These are phyloP conservation scores for Plasmodium falciparum DNA, from an alignment of 169 alveolate species.

Conservation along the genomic window DNA sequence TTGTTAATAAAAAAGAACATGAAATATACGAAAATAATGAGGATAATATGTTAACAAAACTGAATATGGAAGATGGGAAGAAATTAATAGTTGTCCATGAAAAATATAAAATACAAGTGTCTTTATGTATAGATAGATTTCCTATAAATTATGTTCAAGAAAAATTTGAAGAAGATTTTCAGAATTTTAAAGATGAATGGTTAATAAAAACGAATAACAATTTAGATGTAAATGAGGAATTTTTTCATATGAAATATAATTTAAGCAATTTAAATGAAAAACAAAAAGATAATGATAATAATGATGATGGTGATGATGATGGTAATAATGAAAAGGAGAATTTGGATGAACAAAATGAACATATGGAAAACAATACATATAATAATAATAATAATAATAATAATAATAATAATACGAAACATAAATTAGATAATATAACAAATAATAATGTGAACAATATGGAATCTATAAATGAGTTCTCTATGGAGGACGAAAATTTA, in stretches of 20 bases:
- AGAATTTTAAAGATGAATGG: conserved; percentile 67
- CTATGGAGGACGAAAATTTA: conserved; percentile 27
- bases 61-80: conserved; percentile 46
- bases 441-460: not conserved
- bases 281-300: conserved; percentile 4
- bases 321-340: not conserved
- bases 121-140: conserved; percentile 72
- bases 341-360: conserved; percentile 40
- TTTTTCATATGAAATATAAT: conserved; percentile 75
- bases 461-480: conserved; percentile 1
- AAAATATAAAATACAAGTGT: conserved; percentile 67
- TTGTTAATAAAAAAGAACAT: conserved; percentile 9
- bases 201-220: conserved; percentile 60
- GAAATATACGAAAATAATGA: not conserved
- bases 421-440: conserved; percentile 3
- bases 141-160: conserved; percentile 59
- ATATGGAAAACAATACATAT: conserved; percentile 31
- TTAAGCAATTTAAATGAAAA: conserved; percentile 61
- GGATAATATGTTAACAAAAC: conserved; percentile 2
- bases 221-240: conserved; percentile 65
- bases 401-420: conserved; percentile 1
- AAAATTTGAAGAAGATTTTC: conserved; percentile 67
- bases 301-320: conserved; percentile 4
- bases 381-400: conserved; percentile 52
- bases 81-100: conserved; percentile 59